Evolutionary conservation across 1,139 yeast genomes (phyloP), one percentile per base, ranked within the genome.

Genomic region (Lodderomyces beijingensis): DNA sequence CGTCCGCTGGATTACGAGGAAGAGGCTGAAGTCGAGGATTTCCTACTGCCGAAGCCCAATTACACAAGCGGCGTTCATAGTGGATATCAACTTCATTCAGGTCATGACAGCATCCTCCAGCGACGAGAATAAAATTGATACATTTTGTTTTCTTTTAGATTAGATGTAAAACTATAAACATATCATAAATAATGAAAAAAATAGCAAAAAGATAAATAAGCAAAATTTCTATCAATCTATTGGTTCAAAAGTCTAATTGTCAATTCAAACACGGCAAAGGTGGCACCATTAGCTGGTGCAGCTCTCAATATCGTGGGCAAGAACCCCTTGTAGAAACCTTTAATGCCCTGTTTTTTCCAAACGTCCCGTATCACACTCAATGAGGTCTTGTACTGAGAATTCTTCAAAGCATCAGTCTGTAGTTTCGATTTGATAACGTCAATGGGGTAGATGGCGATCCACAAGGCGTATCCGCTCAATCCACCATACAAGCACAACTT

Each of bases 271-370:
- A 93, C 87, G 34, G 87, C 85, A 62, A 89, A 89, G 1, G 97
- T 89, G 19, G 95, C 95, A 33, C 96, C 97, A 52, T 89, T 89
- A 12, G 94, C 97, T 3, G 97, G 97, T 2, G 95, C 95, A 34
- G 97, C 96, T 59, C 97, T 80, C 46, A 89, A 65, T 42, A 89
- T 77, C 1, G 97, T 88, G 31, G 97, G 96, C 15, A 79, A 59
- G 52, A 88, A 87, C 1, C 97, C 97, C 57, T 82, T 79, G 59
- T 85, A 81, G 51, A 89, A 85, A 0, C 95, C 95, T 45, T 67
- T 67, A 33, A 78, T 44, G 21, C 96, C 96, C 34, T 68, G 65
- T 6, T 66, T 67, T 30, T 53, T 56, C 54, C 62, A 70, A 14
- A 86, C 69, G 41, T 70, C 68, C 39, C 53, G 68, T 15, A 74